Base-by-base conservation (phyloP, 2,329 filamentous ascomycete species). In the Aspergillus aculeatus region DNA sequence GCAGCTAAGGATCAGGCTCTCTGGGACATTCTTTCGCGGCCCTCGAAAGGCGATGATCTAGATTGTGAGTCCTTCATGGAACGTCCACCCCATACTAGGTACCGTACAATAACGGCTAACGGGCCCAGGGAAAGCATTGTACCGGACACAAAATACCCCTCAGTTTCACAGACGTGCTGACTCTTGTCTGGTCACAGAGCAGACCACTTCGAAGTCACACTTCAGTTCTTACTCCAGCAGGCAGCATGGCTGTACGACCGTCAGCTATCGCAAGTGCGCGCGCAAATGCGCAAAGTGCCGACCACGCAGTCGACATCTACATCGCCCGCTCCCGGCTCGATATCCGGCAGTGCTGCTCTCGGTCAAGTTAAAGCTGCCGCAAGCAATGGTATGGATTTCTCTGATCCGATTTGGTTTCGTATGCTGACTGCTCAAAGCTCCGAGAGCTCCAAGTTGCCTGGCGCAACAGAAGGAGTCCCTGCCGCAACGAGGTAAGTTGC, bases 231-330 rank as follows among this genome's bases (percentile, higher is more conserved):
- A 32, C 85, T 97, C 16, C 91, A 96, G 73, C 92, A 99, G 77
- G 92, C 92, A 64, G 92, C 92, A 75, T 96, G 92, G 85, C 85
- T 98, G 5, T 96, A 95, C 71, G 93, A 98, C 73, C 84, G 91
- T 54, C 92, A 98, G 78, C 85, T 96, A 29, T 90, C 91, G 0
- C 92, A 97, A 73, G 91, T 98, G 51, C 87, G 91, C 66, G 92
- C 90, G 21, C 92, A 97, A 77, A 92, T 98, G 81, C 87, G 90
- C 62, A 95, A 89, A 62, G 78, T 80, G 9, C 76, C 72, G 44
- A 75, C 70, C 32, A 74, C 74, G 9, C 75, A 78, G 29, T 78
- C 78, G 14, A 73, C 67, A 29, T 74, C 77, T 6, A 70, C 78
- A 3, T 78, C 77, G n/a, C 78, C 79, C 7, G 73, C 66, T 10